Conservation (phyloP, 2,329 filamentous ascomycete species). For the Microdochium nivale region DNA sequence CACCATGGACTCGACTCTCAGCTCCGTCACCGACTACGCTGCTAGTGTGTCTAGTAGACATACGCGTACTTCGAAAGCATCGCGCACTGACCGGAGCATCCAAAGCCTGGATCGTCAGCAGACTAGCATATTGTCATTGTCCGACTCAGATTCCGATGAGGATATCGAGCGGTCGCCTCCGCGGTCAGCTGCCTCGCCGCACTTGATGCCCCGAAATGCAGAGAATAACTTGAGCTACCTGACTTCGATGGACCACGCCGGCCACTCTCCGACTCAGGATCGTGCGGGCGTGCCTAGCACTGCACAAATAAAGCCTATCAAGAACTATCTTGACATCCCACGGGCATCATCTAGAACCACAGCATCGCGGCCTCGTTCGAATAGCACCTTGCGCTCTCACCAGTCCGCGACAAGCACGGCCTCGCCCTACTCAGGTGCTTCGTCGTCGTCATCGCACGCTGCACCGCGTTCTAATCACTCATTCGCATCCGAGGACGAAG, state of each 20-base stretch:
- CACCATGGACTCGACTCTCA: neutral
- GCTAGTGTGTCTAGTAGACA: conserved; percentile 47
- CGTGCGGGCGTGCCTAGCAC: neutral
- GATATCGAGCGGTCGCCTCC: conserved; percentile 15
- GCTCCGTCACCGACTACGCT: conserved; percentile 28
- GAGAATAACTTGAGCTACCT: conserved; percentile 4
- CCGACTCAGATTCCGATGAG: conserved; percentile 45
- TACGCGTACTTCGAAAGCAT: conserved; percentile 45
- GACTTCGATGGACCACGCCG: neutral
- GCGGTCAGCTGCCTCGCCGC: conserved; percentile 22
- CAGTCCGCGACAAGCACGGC: conserved; percentile 16
- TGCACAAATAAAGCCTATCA: neutral
- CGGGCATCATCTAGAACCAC: neutral
- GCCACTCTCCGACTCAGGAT: neutral
- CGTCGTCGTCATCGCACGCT: conserved; percentile 9
- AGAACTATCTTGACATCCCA: neutral
- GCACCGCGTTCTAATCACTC: conserved; percentile 29
- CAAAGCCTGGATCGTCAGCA: conserved; percentile 42
- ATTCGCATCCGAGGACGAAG: conserved; percentile 23
- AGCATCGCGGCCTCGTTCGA: conserved; percentile 9
- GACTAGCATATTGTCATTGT: conserved; percentile 47
- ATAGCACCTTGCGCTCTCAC: conserved; percentile 11
- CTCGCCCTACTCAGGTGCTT: conserved; percentile 6
- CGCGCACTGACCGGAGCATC: conserved; percentile 38
- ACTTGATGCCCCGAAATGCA: conserved; percentile 8